Percentiles rank a stretch among this genome's conserved stretches.
phyloP scores from a whole-genome alignment of 148 eudicot species.

The Arbutus unedo region DNA sequence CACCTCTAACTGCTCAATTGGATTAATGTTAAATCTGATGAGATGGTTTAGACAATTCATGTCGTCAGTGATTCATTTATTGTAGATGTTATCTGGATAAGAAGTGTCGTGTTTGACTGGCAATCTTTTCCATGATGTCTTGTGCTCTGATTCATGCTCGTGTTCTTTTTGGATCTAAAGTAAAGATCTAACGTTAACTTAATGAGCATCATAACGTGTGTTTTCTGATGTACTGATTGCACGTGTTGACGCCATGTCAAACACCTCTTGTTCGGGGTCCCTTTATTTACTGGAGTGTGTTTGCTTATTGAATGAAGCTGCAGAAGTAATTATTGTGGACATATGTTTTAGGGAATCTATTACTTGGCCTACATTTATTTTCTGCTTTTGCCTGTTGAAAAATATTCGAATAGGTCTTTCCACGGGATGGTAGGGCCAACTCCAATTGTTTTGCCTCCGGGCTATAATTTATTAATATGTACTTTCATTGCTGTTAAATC shows the following conservation, averaged over 20 bases:
- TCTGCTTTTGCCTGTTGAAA: constrained; percentile 1
- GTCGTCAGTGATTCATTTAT: background rate
- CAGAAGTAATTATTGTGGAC: background rate
- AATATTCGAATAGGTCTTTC: background rate
- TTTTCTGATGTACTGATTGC: too few relatives aligned
- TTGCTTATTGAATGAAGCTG: background rate
- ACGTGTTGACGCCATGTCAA: too few relatives aligned
- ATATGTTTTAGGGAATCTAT: background rate
- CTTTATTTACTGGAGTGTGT: background rate
- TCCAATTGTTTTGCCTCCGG: background rate
- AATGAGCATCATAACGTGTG: background rate
- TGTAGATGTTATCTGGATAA: background rate
- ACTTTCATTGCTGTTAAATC: background rate
- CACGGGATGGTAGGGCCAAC: background rate
- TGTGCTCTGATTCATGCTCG: background rate
- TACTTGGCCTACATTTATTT: background rate
- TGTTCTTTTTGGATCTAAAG: background rate
- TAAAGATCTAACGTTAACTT: background rate
- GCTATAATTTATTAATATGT: background rate
- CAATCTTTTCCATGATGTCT: background rate
- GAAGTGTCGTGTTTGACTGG: background rate
- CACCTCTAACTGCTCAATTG: background rate
- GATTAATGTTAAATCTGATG: background rate
- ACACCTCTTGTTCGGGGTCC: background rate
- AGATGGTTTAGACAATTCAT: background rate